Evolutionary conservation across 257 asterid genomes (phyloP), one percentile per base, ranked within the genome.

Genomic region (Ligustrum vulgare): DNA sequence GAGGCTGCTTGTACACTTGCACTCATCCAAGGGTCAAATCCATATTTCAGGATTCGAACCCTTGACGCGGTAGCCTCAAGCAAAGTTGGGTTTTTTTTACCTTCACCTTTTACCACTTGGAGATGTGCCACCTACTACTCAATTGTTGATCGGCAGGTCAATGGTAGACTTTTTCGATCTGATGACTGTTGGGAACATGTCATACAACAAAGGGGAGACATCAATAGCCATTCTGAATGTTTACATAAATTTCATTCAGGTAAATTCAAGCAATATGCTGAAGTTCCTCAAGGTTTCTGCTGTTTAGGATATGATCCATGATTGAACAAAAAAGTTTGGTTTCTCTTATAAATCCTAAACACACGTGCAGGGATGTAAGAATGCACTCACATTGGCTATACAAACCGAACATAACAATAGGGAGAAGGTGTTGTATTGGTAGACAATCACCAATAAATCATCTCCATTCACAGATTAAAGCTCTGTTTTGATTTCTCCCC

Each of bases 241-340:
- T 65, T 92, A 91, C 76, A 81, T 94, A 73, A 89, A 89, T 82
- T 94, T 94, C 85, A 88, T 92, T 82, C 93, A 89, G 98, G 98
- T 94, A 85, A 33, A 69, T 31, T 20, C 60, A 49, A 15, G 65
- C 47, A 67, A 39, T 31, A 5, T 41, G 41, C 65, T 63, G 1
- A 37, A 37, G 16, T 49, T 22, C 58, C n/a, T 16, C 20, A 49
- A 49, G 58, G 58, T 1, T 45, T 49, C 58, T 15, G 58, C 16
- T 13, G n/a, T 37, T 75, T 71, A 6, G 10, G 36, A 69, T 49
- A 20, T 70, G 64, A 73, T 60, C 65, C 60, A 56, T 43, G 54
- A 69, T 54, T 41, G 36, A 22, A 35, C 39, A 8, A 35, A 65
- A 39, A n/a, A 68, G 22, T 72, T 70, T 28, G 64, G 25, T 69